phyloP scores from a whole-genome alignment of 495 filamentous ascomycete genomes.

The Xylaria longipes region DNA sequence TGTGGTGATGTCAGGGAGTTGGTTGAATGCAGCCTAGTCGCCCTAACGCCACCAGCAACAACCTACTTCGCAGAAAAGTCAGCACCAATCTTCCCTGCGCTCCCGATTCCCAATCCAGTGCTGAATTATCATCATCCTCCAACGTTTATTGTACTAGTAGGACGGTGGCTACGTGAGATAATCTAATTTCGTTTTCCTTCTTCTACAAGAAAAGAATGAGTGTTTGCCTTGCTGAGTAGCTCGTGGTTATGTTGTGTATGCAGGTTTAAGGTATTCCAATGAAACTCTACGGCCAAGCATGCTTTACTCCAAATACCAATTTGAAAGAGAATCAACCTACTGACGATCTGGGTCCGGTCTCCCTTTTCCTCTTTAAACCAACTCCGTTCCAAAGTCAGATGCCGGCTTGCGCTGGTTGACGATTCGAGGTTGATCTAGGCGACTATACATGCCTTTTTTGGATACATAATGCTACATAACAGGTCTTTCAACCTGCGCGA shows the following conservation, averaged over 20 bases:
- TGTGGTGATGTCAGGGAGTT: constrained; percentile 13
- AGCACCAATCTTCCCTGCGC: background rate
- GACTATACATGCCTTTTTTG: constrained; percentile 6
- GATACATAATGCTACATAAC: constrained; percentile 15
- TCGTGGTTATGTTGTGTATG: background rate
- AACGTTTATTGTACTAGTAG: background rate
- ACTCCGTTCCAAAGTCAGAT: background rate
- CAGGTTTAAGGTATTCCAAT: constrained; percentile 6
- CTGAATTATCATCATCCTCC: background rate
- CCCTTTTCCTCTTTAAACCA: background rate
- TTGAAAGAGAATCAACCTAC: background rate
- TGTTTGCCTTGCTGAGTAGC: background rate
- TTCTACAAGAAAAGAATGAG: background rate
- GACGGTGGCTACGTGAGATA: background rate
- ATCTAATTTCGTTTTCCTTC: background rate
- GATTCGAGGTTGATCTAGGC: background rate
- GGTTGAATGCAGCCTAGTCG: constrained; percentile 2
- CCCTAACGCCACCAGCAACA: background rate
- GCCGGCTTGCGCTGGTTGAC: constrained; percentile 7
- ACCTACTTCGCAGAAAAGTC: background rate
- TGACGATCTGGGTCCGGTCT: background rate
- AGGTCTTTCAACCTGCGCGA: constrained; percentile 33
- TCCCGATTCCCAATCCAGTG: background rate
- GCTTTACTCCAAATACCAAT: constrained; percentile 8
- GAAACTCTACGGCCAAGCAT: constrained; percentile 16